These are phyloP conservation scores for Nigrospora sphaerica DNA, from an alignment of 2,329 filamentous ascomycete genomes.

Conservation along the genomic window DNA sequence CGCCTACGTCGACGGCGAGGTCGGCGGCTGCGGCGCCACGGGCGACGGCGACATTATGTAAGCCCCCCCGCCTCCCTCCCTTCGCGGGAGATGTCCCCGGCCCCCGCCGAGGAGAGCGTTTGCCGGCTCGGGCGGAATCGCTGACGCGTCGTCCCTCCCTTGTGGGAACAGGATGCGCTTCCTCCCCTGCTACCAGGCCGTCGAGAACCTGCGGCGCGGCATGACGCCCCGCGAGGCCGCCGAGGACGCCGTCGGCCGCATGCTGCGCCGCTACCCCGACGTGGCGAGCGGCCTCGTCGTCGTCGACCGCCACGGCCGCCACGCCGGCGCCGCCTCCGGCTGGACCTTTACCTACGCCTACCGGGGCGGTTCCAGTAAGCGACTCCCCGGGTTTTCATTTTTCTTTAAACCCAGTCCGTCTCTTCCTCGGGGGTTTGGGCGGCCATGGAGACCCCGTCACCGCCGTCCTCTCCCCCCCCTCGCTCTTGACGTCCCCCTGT, in stretches of 20 bases:
- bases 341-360: constrained; percentile 50
- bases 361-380: constrained; percentile 29
- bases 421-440: no score
- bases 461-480: no score
- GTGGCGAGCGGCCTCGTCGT: constrained; percentile 44
- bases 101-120: not conserved
- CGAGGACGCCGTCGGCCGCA: constrained; percentile 40
- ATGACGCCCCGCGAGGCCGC: constrained; percentile 41
- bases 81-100: not conserved
- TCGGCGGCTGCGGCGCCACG: constrained; percentile 48
- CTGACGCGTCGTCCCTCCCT: constrained; percentile 12
- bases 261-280: constrained; percentile 38
- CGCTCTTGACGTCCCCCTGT: no score
- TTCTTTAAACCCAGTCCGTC: no score
- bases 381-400: no score
- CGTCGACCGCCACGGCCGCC: constrained; percentile 37
- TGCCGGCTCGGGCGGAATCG: no score
- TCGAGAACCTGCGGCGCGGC: constrained; percentile 43
- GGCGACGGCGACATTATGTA: constrained; percentile 53
- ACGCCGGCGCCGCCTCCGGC: constrained; percentile 43
- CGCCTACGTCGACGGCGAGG: constrained; percentile 46
- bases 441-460: no score
- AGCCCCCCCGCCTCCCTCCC: constrained; percentile 10
- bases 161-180: constrained; percentile 35
- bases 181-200: constrained; percentile 49